Evolutionary conservation across 164 flowering plant species (phyloP).

Genomic region (Berberis vulgaris): DNA sequence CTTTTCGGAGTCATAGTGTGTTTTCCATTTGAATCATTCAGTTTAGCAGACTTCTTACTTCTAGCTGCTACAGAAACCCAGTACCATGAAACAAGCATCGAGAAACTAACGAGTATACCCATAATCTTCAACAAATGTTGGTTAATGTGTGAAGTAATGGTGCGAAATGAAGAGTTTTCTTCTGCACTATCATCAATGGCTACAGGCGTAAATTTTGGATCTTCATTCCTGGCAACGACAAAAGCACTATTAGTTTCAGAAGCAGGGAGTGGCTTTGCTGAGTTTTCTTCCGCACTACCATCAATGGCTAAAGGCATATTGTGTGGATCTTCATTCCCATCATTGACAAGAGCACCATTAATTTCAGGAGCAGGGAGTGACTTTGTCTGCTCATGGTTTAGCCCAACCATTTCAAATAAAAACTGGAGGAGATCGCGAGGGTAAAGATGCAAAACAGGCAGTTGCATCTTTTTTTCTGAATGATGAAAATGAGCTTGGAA

Average conservation of each 20-base stretch:
- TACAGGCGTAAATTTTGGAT: not conserved
- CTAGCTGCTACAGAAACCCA: not conserved
- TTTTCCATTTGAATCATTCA: constrained; percentile 10
- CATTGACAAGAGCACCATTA: too few species aligned
- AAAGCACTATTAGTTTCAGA: not conserved
- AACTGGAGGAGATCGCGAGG: constrained; percentile 14
- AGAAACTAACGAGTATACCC: not conserved
- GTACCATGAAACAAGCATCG: constrained; percentile 7
- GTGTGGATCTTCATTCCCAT: not conserved
- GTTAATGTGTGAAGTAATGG: too few species aligned
- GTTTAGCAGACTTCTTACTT: constrained; percentile 13
- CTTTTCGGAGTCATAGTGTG: constrained; percentile 27
- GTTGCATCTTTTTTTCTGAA: constrained; percentile 17
- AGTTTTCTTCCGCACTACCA: not conserved
- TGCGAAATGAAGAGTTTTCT: too few species aligned
- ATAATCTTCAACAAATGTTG: not conserved
- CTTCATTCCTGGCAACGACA: not conserved
- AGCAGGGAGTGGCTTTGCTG: not conserved
- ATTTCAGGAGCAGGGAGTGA: not conserved
- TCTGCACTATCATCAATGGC: not conserved
- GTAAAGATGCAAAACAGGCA: constrained; percentile 19
- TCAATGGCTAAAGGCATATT: not conserved
- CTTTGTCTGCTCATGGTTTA: not conserved
- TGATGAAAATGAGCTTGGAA: constrained; percentile 39
- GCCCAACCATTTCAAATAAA: constrained; percentile 6